These are phyloP conservation scores for Stachybotrys elegans DNA, from an alignment of 2,329 filamentous ascomycete genomes.

Conservation along the genomic window DNA sequence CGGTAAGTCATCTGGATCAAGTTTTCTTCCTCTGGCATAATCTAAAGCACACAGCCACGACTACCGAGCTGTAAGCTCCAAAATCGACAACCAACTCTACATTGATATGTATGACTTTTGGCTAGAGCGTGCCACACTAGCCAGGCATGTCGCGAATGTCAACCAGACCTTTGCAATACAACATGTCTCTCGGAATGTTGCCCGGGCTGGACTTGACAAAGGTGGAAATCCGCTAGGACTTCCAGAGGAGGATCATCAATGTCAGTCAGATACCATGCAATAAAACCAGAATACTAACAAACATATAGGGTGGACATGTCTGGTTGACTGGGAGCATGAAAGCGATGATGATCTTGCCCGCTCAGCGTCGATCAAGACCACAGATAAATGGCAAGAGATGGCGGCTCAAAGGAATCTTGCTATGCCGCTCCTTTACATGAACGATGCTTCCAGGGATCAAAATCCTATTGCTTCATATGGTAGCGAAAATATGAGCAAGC, in stretches of 20 bases:
- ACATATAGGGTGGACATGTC: not conserved
- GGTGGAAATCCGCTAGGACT: not conserved
- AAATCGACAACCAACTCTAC: not conserved
- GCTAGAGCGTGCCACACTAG: not conserved
- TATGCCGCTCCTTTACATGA: not conserved
- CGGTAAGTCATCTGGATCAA: no score
- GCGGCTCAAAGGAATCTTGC: not conserved
- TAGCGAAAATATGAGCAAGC: not conserved
- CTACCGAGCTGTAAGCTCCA: not conserved
- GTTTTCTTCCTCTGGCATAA: no score
- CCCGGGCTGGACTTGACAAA: not conserved
- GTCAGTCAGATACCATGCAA: not conserved
- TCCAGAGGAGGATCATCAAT: not conserved
- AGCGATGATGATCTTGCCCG: not conserved
- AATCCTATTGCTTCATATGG: not conserved
- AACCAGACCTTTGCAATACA: not conserved
- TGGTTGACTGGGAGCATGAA: not conserved
- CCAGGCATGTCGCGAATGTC: not conserved
- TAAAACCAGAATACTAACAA: not conserved
- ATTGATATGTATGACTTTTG: not conserved
- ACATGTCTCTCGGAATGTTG: not conserved
- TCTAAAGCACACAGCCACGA: no score
- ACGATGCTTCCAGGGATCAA: not conserved
- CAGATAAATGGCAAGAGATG: not conserved
- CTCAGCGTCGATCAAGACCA: not conserved